These are phyloP conservation scores for Abelmoschus esculentus DNA, from an alignment of 345 rosid species.

Conservation along the genomic window DNA sequence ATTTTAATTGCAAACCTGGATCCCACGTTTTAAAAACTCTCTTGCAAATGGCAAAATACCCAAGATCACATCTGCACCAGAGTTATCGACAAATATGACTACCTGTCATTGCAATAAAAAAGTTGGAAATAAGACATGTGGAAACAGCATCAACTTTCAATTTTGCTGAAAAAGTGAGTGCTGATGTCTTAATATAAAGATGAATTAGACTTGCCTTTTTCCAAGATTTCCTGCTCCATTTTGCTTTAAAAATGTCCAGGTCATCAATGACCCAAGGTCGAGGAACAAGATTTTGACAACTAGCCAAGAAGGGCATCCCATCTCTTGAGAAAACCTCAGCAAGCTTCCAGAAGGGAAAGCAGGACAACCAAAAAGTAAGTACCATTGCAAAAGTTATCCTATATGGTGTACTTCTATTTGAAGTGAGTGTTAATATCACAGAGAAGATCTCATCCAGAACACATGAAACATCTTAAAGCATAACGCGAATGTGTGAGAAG, in stretches of 20 bases:
- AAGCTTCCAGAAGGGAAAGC: conserved; percentile 51
- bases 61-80: conserved; percentile 95
- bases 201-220: conserved; percentile 54
- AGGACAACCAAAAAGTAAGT: conserved; percentile 4
- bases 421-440: background rate
- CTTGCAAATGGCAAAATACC: conserved; percentile 93
- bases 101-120: conserved; percentile 43
- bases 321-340: conserved; percentile 96
- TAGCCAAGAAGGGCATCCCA: conserved; percentile 95
- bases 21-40: conserved; percentile 79
- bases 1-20: conserved; percentile 45
- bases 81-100: conserved; percentile 88
- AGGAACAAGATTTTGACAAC: conserved; percentile 82
- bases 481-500: background rate
- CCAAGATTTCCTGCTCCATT: conserved; percentile 87
- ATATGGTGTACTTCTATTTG: background rate
- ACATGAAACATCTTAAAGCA: background rate
- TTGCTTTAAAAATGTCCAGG: conserved; percentile 62
- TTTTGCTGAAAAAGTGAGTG: background rate
- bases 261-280: conserved; percentile 98
- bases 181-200: conserved; percentile 2
- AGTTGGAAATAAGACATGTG: conserved; percentile 13
- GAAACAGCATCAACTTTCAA: background rate
- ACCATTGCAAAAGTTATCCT: background rate
- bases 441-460: background rate